Conservation (phyloP, 352 stramenopile species). For the Globisporangium abappressorium region DNA sequence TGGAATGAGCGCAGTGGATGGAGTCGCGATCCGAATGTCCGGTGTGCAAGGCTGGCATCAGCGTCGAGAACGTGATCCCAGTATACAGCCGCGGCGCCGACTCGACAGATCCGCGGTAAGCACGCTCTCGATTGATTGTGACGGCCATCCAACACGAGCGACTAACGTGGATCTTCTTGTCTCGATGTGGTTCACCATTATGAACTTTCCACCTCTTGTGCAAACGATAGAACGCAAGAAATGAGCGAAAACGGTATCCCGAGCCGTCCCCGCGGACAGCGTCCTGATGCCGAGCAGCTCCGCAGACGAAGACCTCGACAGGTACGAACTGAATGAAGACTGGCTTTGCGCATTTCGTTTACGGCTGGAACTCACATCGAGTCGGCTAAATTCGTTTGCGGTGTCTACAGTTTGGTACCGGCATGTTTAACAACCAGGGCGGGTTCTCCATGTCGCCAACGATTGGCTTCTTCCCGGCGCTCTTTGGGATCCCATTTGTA, state of each 20-base stretch:
- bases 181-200: background rate
- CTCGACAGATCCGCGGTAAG: slow-evolving; percentile 55
- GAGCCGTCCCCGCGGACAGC: slow-evolving; percentile 56
- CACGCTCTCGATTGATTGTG: background rate
- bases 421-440: slow-evolving; percentile 31
- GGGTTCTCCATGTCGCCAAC: slow-evolving; percentile 61
- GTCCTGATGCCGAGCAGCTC: slow-evolving; percentile 57
- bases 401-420: slow-evolving; percentile 24
- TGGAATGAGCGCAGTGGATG: slow-evolving; percentile 49
- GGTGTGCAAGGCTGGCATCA: slow-evolving; percentile 90
- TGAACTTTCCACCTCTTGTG: background rate
- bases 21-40: slow-evolving; percentile 80
- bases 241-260: slow-evolving; percentile 36
- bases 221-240: slow-evolving; percentile 22
- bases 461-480: slow-evolving; percentile 81
- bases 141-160: background rate
- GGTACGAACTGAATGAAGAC: slow-evolving; percentile 17
- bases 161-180: background rate
- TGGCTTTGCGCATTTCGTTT: too few species aligned
- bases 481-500: slow-evolving; percentile 70
- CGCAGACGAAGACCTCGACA: slow-evolving; percentile 46
- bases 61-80: slow-evolving; percentile 86
- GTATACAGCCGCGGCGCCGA: slow-evolving; percentile 82
- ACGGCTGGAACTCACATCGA: too few species aligned
- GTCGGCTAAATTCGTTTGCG: too few species aligned